Evolutionary conservation across 169 alveolate genomes (phyloP), one percentile per base, ranked within the genome.

Genomic region (Plasmodium gonderi): DNA sequence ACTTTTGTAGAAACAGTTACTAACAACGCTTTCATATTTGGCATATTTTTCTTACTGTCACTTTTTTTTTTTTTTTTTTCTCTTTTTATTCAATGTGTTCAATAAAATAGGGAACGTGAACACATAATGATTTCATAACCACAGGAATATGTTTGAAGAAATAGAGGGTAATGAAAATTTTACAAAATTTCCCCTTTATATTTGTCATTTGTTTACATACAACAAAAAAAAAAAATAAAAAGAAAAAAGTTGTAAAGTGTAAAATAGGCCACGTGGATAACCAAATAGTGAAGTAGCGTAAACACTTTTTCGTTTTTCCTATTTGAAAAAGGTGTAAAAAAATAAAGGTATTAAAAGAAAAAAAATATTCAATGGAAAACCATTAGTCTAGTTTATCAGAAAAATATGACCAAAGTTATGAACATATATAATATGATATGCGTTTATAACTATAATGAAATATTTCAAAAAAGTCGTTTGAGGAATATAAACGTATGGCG

Each of bases 1-100:
- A 11, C 14, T 75, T 75, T 75, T 75, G 67, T 75, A 75, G 81
- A 75, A 75, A 42, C 31, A 40, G 29, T 36, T 17, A 6, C 72
- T 20, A 60, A 75, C 81, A 11, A 31, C 12, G n/a, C 64, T 75
- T 40, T 40, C 31, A 2, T 40, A 12, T 75, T 75, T 12, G 38
- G 11, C 26, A 31, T 20, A 49, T 49, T 6, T 49, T n/a, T 49
- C n/a, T 49, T 3, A 20, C 65, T 60, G 17, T 20, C 26, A n/a
- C 26, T 4, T 60, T 14, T 60, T 60, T 60, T 60, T 54, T 49
- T 49, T 54, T 54, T 54, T 54, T 60, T 5, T 20, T n/a, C n/a
- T 20, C 9, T 60, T 60, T 60, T 60, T 60, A 23, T 60, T 60
- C 26, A 29, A 20, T 60, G 9, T 60, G 72, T 23, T n/a, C 14